Evolutionary conservation across 331 rosid species (phyloP).

Genomic region (Telfairia occidentalis): DNA sequence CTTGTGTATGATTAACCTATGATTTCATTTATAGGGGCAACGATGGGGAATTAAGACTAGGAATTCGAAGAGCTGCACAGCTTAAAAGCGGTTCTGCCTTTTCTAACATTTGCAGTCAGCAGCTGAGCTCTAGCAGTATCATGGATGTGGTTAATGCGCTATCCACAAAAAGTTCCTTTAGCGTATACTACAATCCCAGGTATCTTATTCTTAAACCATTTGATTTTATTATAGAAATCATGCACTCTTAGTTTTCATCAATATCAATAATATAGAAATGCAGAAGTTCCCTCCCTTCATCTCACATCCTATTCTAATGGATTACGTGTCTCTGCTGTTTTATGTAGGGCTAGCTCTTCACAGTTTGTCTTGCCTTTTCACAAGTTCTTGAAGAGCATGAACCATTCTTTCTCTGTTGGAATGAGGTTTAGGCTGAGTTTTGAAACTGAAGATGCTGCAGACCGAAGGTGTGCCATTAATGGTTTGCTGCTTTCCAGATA

Average conservation of each 20-base stretch:
- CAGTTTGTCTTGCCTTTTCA: conserved; percentile 62
- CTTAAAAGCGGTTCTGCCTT: conserved; percentile 45
- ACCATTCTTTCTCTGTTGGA: conserved; percentile 59
- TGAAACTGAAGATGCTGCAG: conserved; percentile 84
- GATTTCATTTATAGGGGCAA: conserved; percentile 49
- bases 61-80: conserved; percentile 81
- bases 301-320: neutral
- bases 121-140: conserved; percentile 34
- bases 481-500: neutral
- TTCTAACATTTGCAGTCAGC: conserved; percentile 41
- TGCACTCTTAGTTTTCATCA: neutral
- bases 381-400: conserved; percentile 57
- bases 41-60: conserved; percentile 80
- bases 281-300: neutral
- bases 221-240: neutral
- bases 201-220: conserved; percentile 12
- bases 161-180: conserved; percentile 44
- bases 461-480: conserved; percentile 48
- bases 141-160: conserved; percentile 60
- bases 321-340: neutral
- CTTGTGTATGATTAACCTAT: conserved; percentile 1
- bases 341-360: conserved; percentile 57
- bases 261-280: too few species aligned
- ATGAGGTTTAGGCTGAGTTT: conserved; percentile 86
- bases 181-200: conserved; percentile 82